phyloP scores from a whole-genome alignment of 345 rosid genomes.

The Physaria fendleri region DNA sequence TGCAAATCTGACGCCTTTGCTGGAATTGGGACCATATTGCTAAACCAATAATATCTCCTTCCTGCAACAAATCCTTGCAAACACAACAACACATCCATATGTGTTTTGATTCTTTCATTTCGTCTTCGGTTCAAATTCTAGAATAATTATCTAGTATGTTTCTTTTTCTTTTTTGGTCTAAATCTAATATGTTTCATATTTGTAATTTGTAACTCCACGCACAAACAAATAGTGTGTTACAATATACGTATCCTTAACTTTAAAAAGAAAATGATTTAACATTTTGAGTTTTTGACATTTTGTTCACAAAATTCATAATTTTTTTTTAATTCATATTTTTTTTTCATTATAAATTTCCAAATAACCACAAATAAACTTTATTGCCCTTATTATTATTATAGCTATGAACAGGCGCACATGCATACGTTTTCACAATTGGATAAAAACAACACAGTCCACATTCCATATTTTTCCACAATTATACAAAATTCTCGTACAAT shows the following conservation, averaged over 20 bases:
- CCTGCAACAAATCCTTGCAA: neutral
- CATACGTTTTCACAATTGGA: slow-evolving; percentile 6
- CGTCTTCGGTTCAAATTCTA: too few species aligned
- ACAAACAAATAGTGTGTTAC: neutral
- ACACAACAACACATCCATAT: neutral
- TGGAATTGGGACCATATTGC: slow-evolving; percentile 29
- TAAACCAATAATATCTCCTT: slow-evolving; percentile 10
- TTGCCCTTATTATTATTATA: too few species aligned
- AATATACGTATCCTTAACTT: too few species aligned
- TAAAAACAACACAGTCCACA: neutral
- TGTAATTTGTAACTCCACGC: neutral
- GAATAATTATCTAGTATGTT: too few species aligned
- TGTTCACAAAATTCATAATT: neutral
- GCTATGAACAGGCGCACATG: neutral
- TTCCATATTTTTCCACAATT: slow-evolving; percentile 1
- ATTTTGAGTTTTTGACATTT: neutral
- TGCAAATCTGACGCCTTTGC: slow-evolving; percentile 30
- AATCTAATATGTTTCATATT: neutral
- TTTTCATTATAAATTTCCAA: too few species aligned
- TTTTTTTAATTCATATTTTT: too few species aligned
- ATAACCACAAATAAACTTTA: neutral
- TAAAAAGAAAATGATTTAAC: too few species aligned
- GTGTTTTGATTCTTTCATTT: neutral
- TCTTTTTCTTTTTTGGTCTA: too few species aligned
- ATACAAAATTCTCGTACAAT: slow-evolving; percentile 19